phyloP scores from a whole-genome alignment of 352 stramenopile genomes.

The Globisporangium recalcitrans region DNA sequence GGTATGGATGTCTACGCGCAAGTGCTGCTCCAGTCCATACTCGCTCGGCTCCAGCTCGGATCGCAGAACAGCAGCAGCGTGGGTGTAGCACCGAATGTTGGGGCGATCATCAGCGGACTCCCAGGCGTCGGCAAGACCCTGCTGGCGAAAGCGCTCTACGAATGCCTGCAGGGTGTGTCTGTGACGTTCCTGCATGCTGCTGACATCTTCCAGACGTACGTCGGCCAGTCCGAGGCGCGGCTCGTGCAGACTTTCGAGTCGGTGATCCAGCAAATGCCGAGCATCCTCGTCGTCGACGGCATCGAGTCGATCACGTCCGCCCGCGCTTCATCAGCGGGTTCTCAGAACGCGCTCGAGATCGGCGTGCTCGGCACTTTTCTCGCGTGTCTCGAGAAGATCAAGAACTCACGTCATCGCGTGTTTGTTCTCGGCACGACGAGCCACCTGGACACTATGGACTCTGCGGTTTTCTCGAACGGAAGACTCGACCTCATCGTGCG shows the following conservation, averaged over 20 bases:
- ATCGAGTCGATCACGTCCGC: constrained; percentile 84
- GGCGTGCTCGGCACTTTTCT: constrained; percentile 83
- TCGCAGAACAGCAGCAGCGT: not conserved
- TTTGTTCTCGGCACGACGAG: constrained; percentile 79
- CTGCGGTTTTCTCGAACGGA: constrained; percentile 92
- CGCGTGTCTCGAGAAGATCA: constrained; percentile 75
- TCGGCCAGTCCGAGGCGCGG: constrained; percentile 86
- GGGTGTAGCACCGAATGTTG: constrained; percentile 30
- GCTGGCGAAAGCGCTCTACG: constrained; percentile 41
- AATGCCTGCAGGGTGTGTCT: constrained; percentile 27
- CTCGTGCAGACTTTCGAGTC: constrained; percentile 61
- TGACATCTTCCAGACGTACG: constrained; percentile 92
- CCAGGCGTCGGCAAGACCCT: constrained; percentile 71
- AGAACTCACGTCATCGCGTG: constrained; percentile 30
- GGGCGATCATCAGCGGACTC: constrained; percentile 60
- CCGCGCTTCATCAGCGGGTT: constrained; percentile 49
- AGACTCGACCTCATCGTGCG: constrained; percentile 94
- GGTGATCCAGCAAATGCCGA: constrained; percentile 36
- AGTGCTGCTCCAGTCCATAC: constrained; percentile 34
- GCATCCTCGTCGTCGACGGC: constrained; percentile 86
- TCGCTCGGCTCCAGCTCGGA: constrained; percentile 22
- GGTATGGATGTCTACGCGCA: constrained; percentile 33
- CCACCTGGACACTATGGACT: constrained; percentile 82
- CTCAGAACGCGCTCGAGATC: constrained; percentile 58
- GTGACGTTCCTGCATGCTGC: constrained; percentile 69